Base-by-base conservation (phyloP, 495 filamentous ascomycete genomes). In the Penicillium robsamsonii region DNA sequence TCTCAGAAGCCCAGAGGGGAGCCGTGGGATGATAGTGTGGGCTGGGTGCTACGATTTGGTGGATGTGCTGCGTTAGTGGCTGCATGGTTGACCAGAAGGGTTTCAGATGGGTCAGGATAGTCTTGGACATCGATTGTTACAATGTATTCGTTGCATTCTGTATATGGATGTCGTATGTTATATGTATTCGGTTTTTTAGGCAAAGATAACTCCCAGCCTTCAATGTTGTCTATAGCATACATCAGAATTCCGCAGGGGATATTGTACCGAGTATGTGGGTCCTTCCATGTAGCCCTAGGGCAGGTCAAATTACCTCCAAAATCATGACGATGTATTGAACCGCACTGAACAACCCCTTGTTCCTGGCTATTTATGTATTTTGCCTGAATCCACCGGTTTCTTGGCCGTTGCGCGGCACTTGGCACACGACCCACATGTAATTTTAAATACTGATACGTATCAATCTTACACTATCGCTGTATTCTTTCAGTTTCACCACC, bases 21-120 rank as follows among this genome's bases (percentile, higher is more conserved):
- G 40, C 86, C 88, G 6, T 92, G 89, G 56, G 92, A 96, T 75
- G 81, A 88, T 59, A 93, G 89, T 66, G 89, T 96, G 30, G 87
- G 86, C 15, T 91, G 92, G 76, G 89, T 93, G 48, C 71, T 96
- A 55, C 81, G 92, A 17, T 84, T 89, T 57, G 91, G 90, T 10
- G 92, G 92, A 3, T 74, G 88, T 49, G 86, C 86, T 50, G 90
- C 90, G 5, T 65, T 95, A 31, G 70, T 88, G 25, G 90, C 92
- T 25, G 89, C 87, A n/a, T 90, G 78, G 47, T 75, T 90, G 57
- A 83, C 78, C 0, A 75, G 62, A 49, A 61, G 73, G 49, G 58
- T 82, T 46, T 61, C 67, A 4, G 77, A 81, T 55, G 75, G 71
- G 53, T 53, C 61, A 27, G 51, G 35, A 20, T 59, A 50, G 58